phyloP scores from a whole-genome alignment of 1,284 basidiomycete genomes.

The Marasmius tenuissimus region DNA sequence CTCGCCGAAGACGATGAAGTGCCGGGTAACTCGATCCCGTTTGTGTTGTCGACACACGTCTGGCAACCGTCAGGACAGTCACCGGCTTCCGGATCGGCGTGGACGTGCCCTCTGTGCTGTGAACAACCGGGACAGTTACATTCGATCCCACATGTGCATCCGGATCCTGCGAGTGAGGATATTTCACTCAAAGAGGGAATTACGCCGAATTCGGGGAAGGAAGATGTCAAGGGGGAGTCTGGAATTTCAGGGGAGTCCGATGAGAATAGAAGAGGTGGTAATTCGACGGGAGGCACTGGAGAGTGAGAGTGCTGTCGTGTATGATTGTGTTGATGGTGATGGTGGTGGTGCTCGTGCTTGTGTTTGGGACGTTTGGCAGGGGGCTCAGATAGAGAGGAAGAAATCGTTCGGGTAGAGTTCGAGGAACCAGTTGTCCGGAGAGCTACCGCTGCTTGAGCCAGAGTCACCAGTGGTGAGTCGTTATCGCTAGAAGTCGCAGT shows the following conservation, averaged over 20 bases:
- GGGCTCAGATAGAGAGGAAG: constrained; percentile 14
- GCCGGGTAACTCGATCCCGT: constrained; percentile 42
- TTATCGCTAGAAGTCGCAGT: constrained; percentile 17
- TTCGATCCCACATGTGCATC: constrained; percentile 67
- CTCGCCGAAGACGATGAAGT: constrained; percentile 18
- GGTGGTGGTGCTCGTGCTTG: constrained; percentile 7
- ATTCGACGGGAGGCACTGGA: constrained; percentile 32
- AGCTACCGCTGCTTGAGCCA: constrained; percentile 52
- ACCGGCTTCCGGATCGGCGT: constrained; percentile 42
- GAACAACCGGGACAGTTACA: constrained; percentile 76
- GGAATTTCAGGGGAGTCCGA: constrained; percentile 20
- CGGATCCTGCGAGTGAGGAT: constrained; percentile 56
- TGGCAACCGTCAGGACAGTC: constrained; percentile 65
- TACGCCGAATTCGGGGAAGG: constrained; percentile 46
- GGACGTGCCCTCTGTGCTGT: constrained; percentile 56
- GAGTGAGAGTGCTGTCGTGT: not conserved
- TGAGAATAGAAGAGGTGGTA: constrained; percentile 41
- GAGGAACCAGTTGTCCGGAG: constrained; percentile 27
- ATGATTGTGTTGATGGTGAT: not conserved
- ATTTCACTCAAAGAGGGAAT: constrained; percentile 63
- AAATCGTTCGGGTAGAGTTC: not conserved
- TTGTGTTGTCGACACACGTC: constrained; percentile 58
- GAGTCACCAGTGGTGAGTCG: constrained; percentile 38
- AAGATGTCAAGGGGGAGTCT: constrained; percentile 12
- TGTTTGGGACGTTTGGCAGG: constrained; percentile 35